phyloP scores from a whole-genome alignment of 176 grass and related monocot genomes.

The Eragrostis curvula region DNA sequence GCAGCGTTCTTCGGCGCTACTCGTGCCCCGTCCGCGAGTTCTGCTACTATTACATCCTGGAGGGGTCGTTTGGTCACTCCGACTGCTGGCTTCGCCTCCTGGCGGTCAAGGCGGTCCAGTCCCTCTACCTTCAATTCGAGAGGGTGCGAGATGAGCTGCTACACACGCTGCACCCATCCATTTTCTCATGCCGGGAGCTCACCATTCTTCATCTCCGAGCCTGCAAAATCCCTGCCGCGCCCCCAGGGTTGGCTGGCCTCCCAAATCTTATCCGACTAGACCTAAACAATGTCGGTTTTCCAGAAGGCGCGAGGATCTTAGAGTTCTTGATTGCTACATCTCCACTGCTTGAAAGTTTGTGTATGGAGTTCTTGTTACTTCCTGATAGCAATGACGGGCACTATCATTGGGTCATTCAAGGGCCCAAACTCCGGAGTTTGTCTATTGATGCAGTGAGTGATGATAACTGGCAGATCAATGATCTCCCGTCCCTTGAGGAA shows the following conservation, averaged over 20 bases:
- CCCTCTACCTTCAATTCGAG: background rate
- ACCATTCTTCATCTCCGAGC: background rate
- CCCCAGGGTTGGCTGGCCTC: background rate
- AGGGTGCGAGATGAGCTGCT: no score
- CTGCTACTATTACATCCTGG: background rate
- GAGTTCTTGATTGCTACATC: background rate
- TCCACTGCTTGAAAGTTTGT: background rate
- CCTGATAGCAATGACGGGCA: background rate
- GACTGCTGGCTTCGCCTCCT: constrained; percentile 11
- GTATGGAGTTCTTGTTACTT: background rate
- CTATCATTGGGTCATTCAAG: background rate
- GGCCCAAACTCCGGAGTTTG: background rate
- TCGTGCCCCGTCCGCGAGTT: constrained; percentile 1
- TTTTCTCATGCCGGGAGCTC: background rate
- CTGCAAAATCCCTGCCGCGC: background rate
- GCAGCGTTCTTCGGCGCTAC: background rate
- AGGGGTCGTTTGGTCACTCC: background rate
- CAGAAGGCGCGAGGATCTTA: background rate
- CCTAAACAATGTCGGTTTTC: background rate
- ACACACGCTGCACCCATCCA: background rate
- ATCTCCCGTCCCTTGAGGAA: background rate
- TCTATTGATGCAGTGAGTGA: background rate
- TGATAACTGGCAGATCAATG: constrained; percentile 1
- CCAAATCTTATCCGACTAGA: background rate
- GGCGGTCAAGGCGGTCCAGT: background rate